Base-by-base conservation (phyloP, 306 rosid species). In the Psophocarpus tetragonolobus region DNA sequence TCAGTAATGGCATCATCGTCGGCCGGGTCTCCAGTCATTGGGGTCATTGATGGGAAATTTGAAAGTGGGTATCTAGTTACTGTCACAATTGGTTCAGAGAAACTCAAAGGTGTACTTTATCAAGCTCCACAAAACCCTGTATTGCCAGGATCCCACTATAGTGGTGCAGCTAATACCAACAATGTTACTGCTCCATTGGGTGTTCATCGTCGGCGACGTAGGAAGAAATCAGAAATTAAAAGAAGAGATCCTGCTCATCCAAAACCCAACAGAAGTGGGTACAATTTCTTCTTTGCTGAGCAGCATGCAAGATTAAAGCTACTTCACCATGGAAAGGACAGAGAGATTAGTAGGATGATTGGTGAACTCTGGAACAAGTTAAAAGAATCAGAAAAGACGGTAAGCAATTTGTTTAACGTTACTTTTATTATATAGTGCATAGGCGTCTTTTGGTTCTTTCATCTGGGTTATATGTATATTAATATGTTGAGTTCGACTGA, bases 321-420 rank as follows among this genome's bases (percentile, higher is more conserved):
- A 8, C 92, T 88, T 56, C 83, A 91, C 79, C 99, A 88, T 1
- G 97, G 97, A 63, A 95, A 85, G 75, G 99, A 92, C 83, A 82
- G 97, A 57, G 97, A 91, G 72, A 92, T 95, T n/a, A 90, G 97
- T 64, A 88, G 91, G 86, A 91, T 86, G 88, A 95, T 95, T 21
- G 99, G 92, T 50, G 97, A 95, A 39, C 93, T 91, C 11, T 92
- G 99, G 99, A 92, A 90, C 88, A 95, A 92, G 64, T 77, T 92
- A 63, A 80, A 78, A 0, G 91, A 88, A 24, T 33, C 90, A 0
- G 93, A 91, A 30, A 95, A 87, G 87, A 54, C 85, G 11, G 99
- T 92, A 80, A 83, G 94, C 21, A 72, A 29, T 54, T 51, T 54
- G 23, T 56, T n/a, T 17, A 33, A 53, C 15, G 9, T 68, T 65